Conservation (phyloP, 2,329 filamentous ascomycete species). For the Peltaster fructicola region DNA sequence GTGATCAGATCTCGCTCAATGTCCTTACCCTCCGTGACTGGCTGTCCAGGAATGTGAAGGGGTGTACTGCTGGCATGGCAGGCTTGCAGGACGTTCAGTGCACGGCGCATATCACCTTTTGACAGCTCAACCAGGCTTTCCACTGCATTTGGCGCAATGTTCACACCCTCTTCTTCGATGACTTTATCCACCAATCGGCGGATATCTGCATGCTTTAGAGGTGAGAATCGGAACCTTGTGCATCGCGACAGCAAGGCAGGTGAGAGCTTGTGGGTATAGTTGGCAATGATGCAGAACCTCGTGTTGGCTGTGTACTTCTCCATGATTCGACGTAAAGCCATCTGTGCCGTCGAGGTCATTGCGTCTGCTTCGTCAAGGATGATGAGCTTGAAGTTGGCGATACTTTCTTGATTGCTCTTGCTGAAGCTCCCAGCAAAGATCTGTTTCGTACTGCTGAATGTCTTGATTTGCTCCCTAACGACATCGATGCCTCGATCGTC, state of each 20-base stretch:
- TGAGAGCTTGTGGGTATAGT: conserved; percentile 95
- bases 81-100: conserved; percentile 87
- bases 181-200: conserved; percentile 73
- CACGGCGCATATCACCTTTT: conserved; percentile 90
- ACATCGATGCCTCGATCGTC: conserved; percentile 97
- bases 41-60: conserved; percentile 30
- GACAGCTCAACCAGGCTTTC: conserved; percentile 73
- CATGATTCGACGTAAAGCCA: conserved; percentile 94
- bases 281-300: conserved; percentile 94
- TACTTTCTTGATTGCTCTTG: conserved; percentile 19
- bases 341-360: conserved; percentile 97
- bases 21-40: conserved; percentile 31
- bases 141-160: conserved; percentile 63
- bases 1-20: conserved; percentile 73
- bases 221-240: conserved; percentile 88
- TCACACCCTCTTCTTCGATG: conserved; percentile 68
- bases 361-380: conserved; percentile 97
- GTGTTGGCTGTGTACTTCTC: conserved; percentile 98
- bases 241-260: conserved; percentile 83
- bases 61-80: conserved; percentile 80
- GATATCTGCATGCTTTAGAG: conserved; percentile 78
- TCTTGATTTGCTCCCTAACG: conserved; percentile 97
- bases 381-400: conserved; percentile 83
- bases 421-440: conserved; percentile 49
- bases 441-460: conserved; percentile 93